These are phyloP conservation scores for Fusarium sp. DNA, from an alignment of 2,329 filamentous ascomycete genomes.

Conservation along the genomic window DNA sequence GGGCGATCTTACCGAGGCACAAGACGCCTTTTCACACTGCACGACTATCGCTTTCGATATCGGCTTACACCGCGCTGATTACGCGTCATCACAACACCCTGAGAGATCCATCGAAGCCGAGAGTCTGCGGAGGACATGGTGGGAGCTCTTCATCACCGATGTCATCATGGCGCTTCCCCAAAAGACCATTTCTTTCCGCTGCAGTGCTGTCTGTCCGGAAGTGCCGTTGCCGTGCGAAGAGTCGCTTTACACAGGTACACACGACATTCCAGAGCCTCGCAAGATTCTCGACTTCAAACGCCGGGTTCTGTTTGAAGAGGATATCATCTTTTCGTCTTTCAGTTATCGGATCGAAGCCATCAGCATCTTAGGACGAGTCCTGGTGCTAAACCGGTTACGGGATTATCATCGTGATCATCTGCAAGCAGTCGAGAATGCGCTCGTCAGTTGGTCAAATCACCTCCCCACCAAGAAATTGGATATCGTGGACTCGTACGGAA, in stretches of 20 bases:
- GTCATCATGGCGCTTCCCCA: conserved; percentile 34
- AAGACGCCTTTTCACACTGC: conserved; percentile 19
- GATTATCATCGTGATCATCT: conserved; percentile 33
- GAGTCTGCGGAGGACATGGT: conserved; percentile 40
- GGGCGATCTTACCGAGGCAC: conserved; percentile 7
- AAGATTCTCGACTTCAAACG: conserved; percentile 34
- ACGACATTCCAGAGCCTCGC: conserved; percentile 22
- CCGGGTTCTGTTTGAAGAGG: conserved; percentile 20
- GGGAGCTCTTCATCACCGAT: conserved; percentile 40
- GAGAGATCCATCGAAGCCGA: conserved; percentile 32
- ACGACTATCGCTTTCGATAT: conserved; percentile 33
- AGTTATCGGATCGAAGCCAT: conserved; percentile 40
- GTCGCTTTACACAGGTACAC: conserved; percentile 5
- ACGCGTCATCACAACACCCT: conserved; percentile 17
- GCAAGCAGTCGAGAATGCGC: conserved; percentile 36
- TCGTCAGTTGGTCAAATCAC: conserved; percentile 39
- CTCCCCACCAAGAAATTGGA: conserved; percentile 28
- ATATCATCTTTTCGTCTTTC: conserved; percentile 36
- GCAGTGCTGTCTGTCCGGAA: conserved; percentile 21
- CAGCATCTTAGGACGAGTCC: conserved; percentile 30
- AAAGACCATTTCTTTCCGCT: conserved; percentile 24
- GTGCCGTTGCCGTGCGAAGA: conserved; percentile 39
- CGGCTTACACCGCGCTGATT: conserved; percentile 31
- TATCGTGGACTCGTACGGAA: conserved; percentile 32
- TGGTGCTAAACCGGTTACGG: conserved; percentile 25